These are phyloP conservation scores for Gossypium rotundifolium DNA, from an alignment of 345 rosid species.

Conservation along the genomic window DNA sequence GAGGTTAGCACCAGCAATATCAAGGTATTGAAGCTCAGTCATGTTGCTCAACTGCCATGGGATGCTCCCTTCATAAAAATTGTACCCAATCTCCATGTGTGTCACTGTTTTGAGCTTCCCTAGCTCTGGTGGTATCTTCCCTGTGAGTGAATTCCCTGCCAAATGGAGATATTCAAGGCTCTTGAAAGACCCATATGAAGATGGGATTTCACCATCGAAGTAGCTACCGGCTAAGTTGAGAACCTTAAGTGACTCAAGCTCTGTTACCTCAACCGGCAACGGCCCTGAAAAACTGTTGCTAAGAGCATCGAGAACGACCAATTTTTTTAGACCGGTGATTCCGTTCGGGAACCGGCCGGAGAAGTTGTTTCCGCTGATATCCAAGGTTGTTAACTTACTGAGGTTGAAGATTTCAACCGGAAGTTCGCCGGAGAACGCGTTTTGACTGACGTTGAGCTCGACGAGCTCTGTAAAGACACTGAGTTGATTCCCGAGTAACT, in stretches of 20 bases:
- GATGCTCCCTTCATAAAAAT: conserved; percentile 63
- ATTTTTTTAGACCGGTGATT: conserved; percentile 38
- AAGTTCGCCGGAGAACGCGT: conserved; percentile 64
- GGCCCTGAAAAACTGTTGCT: conserved; percentile 91
- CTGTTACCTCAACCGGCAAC: conserved; percentile 49
- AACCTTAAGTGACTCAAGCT: conserved; percentile 51
- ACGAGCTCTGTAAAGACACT: conserved; percentile 51
- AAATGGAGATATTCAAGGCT: conserved; percentile 72
- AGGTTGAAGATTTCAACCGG: conserved; percentile 56
- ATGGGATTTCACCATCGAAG: conserved; percentile 76
- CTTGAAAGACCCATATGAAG: conserved; percentile 61
- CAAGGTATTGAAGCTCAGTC: conserved; percentile 75
- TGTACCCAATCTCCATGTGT: conserved; percentile 97
- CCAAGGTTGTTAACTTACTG: conserved; percentile 50
- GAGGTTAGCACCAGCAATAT: conserved; percentile 80
- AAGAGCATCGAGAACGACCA: conserved; percentile 62
- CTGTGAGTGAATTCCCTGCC: conserved; percentile 70
- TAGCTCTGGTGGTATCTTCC: conserved; percentile 59
- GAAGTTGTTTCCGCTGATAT: conserved; percentile 81
- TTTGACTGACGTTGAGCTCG: conserved; percentile 74
- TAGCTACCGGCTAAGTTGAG: conserved; percentile 90
- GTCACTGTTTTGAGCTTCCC: conserved; percentile 58
- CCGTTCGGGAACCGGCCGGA: conserved; percentile 57
- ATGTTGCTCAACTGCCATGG: conserved; percentile 77
- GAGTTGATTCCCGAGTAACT: conserved; percentile 41